phyloP scores from a whole-genome alignment of 2,329 filamentous ascomycete species.

The Triangularia setosa region DNA sequence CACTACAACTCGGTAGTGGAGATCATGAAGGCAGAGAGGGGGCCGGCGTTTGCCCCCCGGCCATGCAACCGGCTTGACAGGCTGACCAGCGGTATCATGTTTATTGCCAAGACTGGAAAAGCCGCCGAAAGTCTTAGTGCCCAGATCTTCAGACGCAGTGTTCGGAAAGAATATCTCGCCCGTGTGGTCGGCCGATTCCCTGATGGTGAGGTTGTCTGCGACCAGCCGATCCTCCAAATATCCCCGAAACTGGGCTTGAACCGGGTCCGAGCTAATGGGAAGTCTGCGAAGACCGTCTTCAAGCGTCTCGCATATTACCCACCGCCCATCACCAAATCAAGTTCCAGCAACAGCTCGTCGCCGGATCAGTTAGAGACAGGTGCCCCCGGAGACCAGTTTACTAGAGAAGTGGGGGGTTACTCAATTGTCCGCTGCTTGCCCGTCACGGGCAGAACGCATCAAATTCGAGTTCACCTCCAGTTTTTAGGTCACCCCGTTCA shows the following conservation, averaged over 20 bases:
- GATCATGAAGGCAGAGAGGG: conserved; percentile 78
- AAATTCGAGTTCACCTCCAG: conserved; percentile 91
- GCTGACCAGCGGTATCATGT: conserved; percentile 96
- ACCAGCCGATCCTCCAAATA: conserved; percentile 89
- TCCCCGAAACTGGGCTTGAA: conserved; percentile 94
- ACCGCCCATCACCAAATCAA: conserved; percentile 32
- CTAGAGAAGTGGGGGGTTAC: conserved; percentile 67
- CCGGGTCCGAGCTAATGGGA: conserved; percentile 88
- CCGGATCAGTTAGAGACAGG: conserved; percentile 27
- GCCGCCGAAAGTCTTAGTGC: conserved; percentile 73
- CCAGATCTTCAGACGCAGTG: conserved; percentile 74
- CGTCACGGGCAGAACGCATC: conserved; percentile 89
- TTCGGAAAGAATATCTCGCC: conserved; percentile 93
- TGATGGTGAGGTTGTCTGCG: conserved; percentile 84
- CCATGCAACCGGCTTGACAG: conserved; percentile 93
- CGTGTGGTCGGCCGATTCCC: conserved; percentile 89
- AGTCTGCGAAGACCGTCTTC: conserved; percentile 86
- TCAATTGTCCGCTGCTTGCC: conserved; percentile 93
- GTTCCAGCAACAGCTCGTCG: not conserved
- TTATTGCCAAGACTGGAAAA: conserved; percentile 81
- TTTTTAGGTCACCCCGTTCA: conserved; percentile 92
- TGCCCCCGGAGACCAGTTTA: not conserved
- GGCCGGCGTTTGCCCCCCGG: conserved; percentile 50
- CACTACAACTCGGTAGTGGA: conserved; percentile 93
- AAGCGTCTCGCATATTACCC: conserved; percentile 90